Conservation (phyloP, 306 rosid species). For the Purshia tridentata region DNA sequence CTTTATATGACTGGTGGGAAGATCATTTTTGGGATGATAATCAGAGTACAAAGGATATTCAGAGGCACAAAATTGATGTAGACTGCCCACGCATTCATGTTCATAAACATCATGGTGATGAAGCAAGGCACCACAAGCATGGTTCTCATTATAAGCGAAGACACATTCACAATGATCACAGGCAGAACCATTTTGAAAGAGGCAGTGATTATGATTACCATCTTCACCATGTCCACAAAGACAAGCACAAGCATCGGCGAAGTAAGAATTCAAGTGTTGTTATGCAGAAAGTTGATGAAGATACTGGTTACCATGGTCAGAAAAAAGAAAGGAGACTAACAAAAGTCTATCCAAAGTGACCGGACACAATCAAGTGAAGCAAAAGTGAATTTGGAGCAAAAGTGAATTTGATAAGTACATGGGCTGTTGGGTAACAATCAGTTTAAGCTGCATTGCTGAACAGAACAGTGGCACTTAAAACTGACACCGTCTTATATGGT, state of each 20-base stretch:
- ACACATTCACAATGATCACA: constrained; percentile 38
- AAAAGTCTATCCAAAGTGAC: constrained; percentile 25
- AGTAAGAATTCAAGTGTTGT: constrained; percentile 30
- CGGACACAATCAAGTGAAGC: constrained; percentile 8
- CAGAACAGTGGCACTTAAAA: too few species aligned
- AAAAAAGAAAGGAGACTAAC: constrained; percentile 35
- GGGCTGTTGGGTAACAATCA: neutral
- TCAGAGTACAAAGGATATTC: constrained; percentile 24
- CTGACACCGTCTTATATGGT: too few species aligned
- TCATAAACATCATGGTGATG: constrained; percentile 41
- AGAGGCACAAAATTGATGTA: constrained; percentile 29
- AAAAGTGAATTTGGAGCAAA: neutral
- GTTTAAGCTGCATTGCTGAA: neutral
- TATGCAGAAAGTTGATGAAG: constrained; percentile 36
- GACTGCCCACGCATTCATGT: constrained; percentile 33
- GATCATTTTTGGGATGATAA: constrained; percentile 48
- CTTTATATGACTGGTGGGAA: constrained; percentile 86
- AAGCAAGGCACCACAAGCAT: constrained; percentile 38
- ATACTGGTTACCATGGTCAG: constrained; percentile 32
- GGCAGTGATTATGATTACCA: constrained; percentile 40
- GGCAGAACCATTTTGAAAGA: constrained; percentile 47
- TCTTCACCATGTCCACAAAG: constrained; percentile 53
- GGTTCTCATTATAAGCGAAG: constrained; percentile 42
- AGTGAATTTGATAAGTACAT: neutral
- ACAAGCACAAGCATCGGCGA: constrained; percentile 53